phyloP scores from a whole-genome alignment of 108 stramenopile genomes.

The Cylindrotheca fusiformis region DNA sequence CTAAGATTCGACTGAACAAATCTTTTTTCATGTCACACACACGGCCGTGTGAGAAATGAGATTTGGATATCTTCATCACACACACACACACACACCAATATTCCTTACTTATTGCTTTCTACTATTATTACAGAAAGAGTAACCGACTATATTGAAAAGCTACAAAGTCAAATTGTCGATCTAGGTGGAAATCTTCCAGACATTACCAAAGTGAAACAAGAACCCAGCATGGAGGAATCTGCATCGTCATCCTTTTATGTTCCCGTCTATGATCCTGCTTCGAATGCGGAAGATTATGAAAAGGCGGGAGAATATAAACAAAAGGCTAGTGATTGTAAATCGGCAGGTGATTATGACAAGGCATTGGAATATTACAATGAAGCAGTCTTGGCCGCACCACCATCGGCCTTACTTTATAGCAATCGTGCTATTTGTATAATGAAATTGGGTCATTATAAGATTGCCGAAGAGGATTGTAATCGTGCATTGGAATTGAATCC shows the following conservation, averaged over 20 bases:
- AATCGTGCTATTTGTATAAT: constrained; percentile 80
- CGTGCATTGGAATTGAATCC: constrained; percentile 76
- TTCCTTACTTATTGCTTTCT: too few relatives aligned
- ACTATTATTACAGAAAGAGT: constrained; percentile 21
- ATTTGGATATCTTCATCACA: not conserved
- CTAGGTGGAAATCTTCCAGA: constrained; percentile 13
- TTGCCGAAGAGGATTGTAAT: constrained; percentile 75
- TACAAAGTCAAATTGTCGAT: constrained; percentile 17
- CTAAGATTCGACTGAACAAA: too few relatives aligned
- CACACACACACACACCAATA: not conserved
- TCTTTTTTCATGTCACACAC: not conserved
- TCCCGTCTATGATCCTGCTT: constrained; percentile 6
- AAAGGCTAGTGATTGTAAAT: constrained; percentile 63
- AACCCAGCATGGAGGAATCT: not conserved
- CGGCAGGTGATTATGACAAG: constrained; percentile 45
- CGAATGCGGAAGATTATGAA: constrained; percentile 35
- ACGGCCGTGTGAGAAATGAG: not conserved
- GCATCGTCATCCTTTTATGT: not conserved
- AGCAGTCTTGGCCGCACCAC: constrained; percentile 70
- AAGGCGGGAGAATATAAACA: constrained; percentile 61
- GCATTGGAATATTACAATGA: constrained; percentile 70
- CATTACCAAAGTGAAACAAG: not conserved
- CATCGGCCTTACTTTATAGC: constrained; percentile 76
- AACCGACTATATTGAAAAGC: constrained; percentile 16
- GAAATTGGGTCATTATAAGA: constrained; percentile 51